Percentiles rank a stretch among this genome's conserved stretches.
phyloP scores from a whole-genome alignment of 2,329 filamentous ascomycete genomes.

The Hawksworthiomyces lignivorus region DNA sequence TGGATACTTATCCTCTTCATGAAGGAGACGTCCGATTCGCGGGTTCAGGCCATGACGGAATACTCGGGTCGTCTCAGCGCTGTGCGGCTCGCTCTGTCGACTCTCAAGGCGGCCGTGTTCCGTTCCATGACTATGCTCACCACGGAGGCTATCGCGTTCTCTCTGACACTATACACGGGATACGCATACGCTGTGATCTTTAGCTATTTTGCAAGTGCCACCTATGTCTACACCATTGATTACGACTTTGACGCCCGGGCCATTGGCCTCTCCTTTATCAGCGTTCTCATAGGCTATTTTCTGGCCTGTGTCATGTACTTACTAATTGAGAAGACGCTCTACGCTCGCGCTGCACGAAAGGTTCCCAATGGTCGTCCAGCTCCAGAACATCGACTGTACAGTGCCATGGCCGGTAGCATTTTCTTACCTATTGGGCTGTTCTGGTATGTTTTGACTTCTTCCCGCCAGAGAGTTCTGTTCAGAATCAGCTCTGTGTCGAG shows the following conservation, averaged over 20 bases:
- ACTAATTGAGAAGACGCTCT: background rate
- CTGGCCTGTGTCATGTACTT: background rate
- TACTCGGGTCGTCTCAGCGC: background rate
- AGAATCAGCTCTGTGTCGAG: background rate
- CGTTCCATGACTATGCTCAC: conserved; percentile 5
- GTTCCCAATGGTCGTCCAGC: background rate
- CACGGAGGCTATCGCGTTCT: conserved; percentile 2
- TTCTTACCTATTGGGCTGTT: conserved; percentile 5
- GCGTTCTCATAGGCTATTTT: conserved; percentile 1
- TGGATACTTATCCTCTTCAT: conserved; percentile 3
- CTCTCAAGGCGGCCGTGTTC: background rate
- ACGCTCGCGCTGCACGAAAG: background rate
- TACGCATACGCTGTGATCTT: conserved; percentile 7
- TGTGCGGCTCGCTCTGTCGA: background rate
- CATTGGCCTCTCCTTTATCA: background rate
- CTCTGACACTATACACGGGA: conserved; percentile 2
- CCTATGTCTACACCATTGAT: background rate
- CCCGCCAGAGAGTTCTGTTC: background rate
- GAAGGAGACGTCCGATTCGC: conserved; percentile 1
- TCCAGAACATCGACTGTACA: conserved; percentile 4
- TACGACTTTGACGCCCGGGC: conserved; percentile 1
- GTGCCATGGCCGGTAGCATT: conserved; percentile 4
- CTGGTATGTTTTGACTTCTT: background rate
- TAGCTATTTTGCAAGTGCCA: conserved; percentile 3
- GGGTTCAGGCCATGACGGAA: background rate